Evolutionary conservation across 192 early-diverging fungal species (phyloP).

Genomic region (Thamnidium elegans): DNA sequence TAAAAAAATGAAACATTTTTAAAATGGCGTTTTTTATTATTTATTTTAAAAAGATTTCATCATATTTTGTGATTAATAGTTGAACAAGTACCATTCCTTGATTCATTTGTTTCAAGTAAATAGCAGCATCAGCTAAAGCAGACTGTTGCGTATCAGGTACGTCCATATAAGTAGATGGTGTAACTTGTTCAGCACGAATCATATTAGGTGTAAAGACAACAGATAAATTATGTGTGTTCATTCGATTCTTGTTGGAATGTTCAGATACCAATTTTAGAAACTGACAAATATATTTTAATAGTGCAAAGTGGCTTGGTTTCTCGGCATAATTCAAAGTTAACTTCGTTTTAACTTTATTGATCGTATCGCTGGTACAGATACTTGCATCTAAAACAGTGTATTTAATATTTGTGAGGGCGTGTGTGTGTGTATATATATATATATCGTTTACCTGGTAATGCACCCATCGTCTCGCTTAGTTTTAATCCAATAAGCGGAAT

Average conservation of each 20-base stretch:
- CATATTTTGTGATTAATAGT: slow-evolving; percentile 8
- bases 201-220: slow-evolving; percentile 89
- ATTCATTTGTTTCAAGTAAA: slow-evolving; percentile 30
- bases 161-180: neutral
- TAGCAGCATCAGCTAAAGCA: slow-evolving; percentile 18
- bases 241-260: slow-evolving; percentile 67
- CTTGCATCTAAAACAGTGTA: slow-evolving; percentile 1
- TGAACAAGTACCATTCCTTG: slow-evolving; percentile 30
- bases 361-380: slow-evolving; percentile 10
- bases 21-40: neutral
- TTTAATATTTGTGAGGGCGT: no score
- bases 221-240: slow-evolving; percentile 80
- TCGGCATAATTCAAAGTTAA: slow-evolving; percentile 37
- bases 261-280: slow-evolving; percentile 71
- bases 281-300: slow-evolving; percentile 63
- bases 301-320: slow-evolving; percentile 50
- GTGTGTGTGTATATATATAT: neutral
- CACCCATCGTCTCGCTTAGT: slow-evolving; percentile 53
- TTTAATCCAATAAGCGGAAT: slow-evolving; percentile 64
- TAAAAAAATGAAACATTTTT: neutral
- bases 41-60: neutral
- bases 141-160: slow-evolving; percentile 6
- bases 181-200: slow-evolving; percentile 40
- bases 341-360: slow-evolving; percentile 27
- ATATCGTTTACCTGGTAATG: slow-evolving; percentile 26